A percentile compares a stretch with the other conserved stretches of the same genome.
Conservation (phyloP, 2,329 filamentous ascomycete species). For the Pseudopithomyces maydicus region DNA sequence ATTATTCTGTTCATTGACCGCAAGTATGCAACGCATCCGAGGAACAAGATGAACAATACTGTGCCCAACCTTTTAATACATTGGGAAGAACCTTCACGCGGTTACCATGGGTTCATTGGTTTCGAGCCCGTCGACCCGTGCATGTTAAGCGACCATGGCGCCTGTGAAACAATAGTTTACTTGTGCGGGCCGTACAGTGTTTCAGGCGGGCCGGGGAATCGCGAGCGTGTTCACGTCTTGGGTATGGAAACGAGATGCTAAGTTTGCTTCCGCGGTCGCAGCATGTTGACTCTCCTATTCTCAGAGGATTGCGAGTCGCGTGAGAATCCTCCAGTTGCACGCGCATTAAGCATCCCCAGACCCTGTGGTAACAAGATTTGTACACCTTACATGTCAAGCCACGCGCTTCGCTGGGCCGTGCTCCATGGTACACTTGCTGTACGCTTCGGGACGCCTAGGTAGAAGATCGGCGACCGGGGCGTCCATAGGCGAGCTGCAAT, state of each 20-base stretch:
- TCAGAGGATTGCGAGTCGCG: background rate
- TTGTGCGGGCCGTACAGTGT: background rate
- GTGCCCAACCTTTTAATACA: background rate
- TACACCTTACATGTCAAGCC: background rate
- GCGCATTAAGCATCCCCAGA: background rate
- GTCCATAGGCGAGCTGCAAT: slow-evolving; percentile 17
- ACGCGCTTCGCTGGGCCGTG: background rate
- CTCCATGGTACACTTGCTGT: background rate
- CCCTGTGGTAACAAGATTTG: background rate
- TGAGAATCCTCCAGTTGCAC: background rate
- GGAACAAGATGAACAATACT: background rate
- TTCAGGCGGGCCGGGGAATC: background rate
- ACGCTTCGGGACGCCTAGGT: slow-evolving; percentile 7
- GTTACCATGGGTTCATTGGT: background rate
- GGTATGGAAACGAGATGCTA: background rate
- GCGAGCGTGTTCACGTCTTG: background rate
- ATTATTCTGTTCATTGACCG: background rate
- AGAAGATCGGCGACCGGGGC: slow-evolving; percentile 15
- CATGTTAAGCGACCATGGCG: background rate
- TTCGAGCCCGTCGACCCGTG: background rate
- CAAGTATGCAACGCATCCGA: background rate
- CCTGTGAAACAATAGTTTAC: slow-evolving; percentile 6
- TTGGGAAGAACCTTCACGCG: background rate
- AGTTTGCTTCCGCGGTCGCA: background rate
- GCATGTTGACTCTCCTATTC: background rate